phyloP scores from a whole-genome alignment of 2,329 filamentous ascomycete species.

The Fusarium goolgardi region DNA sequence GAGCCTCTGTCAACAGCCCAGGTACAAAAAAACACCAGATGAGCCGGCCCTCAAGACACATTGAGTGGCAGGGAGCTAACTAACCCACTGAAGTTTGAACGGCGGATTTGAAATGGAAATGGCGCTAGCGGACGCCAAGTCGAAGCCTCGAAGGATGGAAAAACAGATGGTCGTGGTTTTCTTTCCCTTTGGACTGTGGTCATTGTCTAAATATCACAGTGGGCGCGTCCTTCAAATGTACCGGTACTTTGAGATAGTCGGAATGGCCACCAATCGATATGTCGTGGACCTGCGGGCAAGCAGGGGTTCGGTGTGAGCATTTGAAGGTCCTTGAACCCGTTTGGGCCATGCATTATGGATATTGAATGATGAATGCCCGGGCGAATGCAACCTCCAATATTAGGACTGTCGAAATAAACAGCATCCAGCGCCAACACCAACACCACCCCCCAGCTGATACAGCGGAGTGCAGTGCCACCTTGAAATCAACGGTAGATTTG shows the following conservation, averaged over 20 bases:
- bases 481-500: slow-evolving; percentile 42
- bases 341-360: slow-evolving; percentile 38
- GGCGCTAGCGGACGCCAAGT: slow-evolving; percentile 44
- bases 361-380: slow-evolving; percentile 37
- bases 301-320: slow-evolving; percentile 42
- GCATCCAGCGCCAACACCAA: slow-evolving; percentile 14
- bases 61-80: slow-evolving; percentile 23
- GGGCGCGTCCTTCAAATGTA: slow-evolving; percentile 32
- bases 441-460: slow-evolving; percentile 9
- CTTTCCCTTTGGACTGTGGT: slow-evolving; percentile 16
- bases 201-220: slow-evolving; percentile 3
- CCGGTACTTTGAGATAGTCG: slow-evolving; percentile 42
- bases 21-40: slow-evolving; percentile 2
- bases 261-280: slow-evolving; percentile 42
- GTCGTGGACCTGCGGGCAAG: slow-evolving; percentile 44
- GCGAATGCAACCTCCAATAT: slow-evolving; percentile 36
- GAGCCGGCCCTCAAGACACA: slow-evolving; percentile 7
- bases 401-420: slow-evolving; percentile 36
- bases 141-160: slow-evolving; percentile 45
- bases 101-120: slow-evolving; percentile 39
- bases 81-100: slow-evolving; percentile 37
- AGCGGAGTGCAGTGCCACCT: slow-evolving; percentile 32
- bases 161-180: slow-evolving; percentile 23
- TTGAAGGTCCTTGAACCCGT: slow-evolving; percentile 43
- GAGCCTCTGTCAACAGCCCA: background rate